These are phyloP conservation scores for Rhododendron vialii DNA, from an alignment of 148 eudicot genomes.

Conservation along the genomic window DNA sequence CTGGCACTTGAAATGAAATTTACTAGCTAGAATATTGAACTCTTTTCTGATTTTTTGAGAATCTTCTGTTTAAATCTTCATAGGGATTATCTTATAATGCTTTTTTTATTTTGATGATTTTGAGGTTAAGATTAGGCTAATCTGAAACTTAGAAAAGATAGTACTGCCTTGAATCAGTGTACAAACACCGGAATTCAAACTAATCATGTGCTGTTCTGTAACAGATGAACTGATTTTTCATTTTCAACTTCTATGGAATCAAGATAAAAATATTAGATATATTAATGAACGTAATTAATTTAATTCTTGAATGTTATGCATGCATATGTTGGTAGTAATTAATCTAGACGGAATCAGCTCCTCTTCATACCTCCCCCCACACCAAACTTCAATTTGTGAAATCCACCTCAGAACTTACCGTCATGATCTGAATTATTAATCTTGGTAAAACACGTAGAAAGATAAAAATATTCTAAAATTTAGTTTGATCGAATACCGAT, in stretches of 20 bases:
- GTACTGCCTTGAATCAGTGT: not conserved
- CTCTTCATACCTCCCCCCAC: not conserved
- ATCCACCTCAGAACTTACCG: no score
- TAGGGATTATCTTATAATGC: not conserved
- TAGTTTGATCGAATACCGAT: not conserved
- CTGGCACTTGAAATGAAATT: no score
- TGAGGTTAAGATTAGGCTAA: conserved; percentile 7
- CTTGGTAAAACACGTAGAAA: not conserved
- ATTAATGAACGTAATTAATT: not conserved
- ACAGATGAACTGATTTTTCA: not conserved
- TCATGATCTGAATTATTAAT: not conserved
- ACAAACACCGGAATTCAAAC: not conserved
- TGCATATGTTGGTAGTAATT: not conserved
- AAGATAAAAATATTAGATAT: not conserved
- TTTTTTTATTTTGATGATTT: not conserved
- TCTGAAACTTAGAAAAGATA: not conserved
- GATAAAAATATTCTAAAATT: not conserved
- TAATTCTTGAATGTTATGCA: not conserved
- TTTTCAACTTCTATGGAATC: not conserved
- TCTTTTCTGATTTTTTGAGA: not conserved
- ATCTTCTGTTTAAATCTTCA: not conserved
- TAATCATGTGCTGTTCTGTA: not conserved
- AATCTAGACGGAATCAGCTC: not conserved
- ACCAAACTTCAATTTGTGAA: not conserved
- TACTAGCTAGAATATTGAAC: not conserved